A percentile compares a stretch with the other conserved stretches of the same genome.
phyloP scores from a whole-genome alignment of 768 basidiomycete genomes.

The Kondoa malvinella region DNA sequence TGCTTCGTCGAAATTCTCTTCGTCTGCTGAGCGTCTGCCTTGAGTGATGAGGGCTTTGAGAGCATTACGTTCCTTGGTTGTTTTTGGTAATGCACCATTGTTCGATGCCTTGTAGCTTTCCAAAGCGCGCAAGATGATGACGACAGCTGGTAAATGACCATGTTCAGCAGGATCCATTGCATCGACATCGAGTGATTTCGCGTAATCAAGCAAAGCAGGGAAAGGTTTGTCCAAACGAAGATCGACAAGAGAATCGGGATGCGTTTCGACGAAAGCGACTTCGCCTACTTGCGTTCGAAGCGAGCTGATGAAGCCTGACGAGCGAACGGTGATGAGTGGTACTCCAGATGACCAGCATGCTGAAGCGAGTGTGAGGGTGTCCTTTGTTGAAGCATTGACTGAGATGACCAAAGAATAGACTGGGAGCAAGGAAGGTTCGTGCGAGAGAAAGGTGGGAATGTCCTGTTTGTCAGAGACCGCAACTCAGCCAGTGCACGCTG shows the following conservation, averaged over 20 bases:
- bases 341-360: conserved; percentile 30
- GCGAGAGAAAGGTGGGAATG: conserved; percentile 44
- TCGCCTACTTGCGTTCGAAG: conserved; percentile 79
- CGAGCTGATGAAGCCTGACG: conserved; percentile 76
- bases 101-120: conserved; percentile 73
- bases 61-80: conserved; percentile 48
- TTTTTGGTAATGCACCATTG: conserved; percentile 43
- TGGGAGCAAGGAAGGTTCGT: conserved; percentile 37
- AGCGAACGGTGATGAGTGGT: conserved; percentile 60
- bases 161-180: conserved; percentile 77
- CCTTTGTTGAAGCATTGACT: conserved; percentile 51
- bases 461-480: conserved; percentile 27
- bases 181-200: conserved; percentile 52
- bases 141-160: conserved; percentile 72
- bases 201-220: conserved; percentile 57
- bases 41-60: conserved; percentile 54
- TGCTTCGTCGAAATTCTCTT: conserved; percentile 97
- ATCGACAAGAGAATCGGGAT: conserved; percentile 53
- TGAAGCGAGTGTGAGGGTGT: conserved; percentile 42
- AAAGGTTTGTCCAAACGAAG: conserved; percentile 81
- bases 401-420: conserved; percentile 66
- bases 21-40: conserved; percentile 49
- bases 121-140: conserved; percentile 65
- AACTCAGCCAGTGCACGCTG: not conserved
- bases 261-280: conserved; percentile 70